A percentile compares a stretch with the other conserved stretches of the same genome.
Conservation (phyloP, 768 basidiomycete species). For the Mycena galericulata region DNA sequence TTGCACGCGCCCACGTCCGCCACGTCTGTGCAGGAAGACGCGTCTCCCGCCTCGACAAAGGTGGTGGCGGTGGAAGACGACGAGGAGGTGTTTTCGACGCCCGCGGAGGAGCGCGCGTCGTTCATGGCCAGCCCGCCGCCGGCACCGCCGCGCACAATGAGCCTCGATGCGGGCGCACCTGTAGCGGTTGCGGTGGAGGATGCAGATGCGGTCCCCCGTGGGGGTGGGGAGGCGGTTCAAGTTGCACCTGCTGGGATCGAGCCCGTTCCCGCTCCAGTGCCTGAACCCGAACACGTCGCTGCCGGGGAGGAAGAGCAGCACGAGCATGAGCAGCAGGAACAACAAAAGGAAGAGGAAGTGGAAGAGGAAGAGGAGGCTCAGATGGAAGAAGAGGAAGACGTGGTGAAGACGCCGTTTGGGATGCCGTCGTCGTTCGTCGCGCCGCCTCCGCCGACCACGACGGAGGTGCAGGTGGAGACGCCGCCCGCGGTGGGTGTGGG, state of each 20-base stretch:
- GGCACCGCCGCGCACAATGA: neutral
- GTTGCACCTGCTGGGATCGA: too few species aligned
- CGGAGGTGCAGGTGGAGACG: neutral
- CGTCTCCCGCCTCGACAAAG: neutral
- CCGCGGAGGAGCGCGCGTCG: constrained; percentile 13
- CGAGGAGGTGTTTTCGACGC: constrained; percentile 18
- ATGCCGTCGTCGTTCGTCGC: neutral
- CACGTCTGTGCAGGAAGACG: neutral
- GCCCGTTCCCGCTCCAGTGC: neutral
- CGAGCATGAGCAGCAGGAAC: constrained; percentile 16
- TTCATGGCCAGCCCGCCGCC: constrained; percentile 4
- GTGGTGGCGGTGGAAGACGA: neutral
- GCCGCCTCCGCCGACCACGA: neutral
- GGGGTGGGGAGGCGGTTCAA: neutral
- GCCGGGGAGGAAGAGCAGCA: constrained; percentile 11
- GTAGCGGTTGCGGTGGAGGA: neutral
- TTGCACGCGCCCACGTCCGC: too few species aligned
- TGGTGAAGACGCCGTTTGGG: constrained; percentile 12
- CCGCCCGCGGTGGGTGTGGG: neutral
- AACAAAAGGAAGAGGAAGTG: neutral
- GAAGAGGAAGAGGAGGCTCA: neutral
- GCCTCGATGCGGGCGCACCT: neutral
- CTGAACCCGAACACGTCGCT: neutral
- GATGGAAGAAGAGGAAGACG: constrained; percentile 21
- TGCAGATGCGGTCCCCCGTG: neutral